Evolutionary conservation across 129 eudicot genomes (phyloP).

Genomic region (Artemisia tridentata): DNA sequence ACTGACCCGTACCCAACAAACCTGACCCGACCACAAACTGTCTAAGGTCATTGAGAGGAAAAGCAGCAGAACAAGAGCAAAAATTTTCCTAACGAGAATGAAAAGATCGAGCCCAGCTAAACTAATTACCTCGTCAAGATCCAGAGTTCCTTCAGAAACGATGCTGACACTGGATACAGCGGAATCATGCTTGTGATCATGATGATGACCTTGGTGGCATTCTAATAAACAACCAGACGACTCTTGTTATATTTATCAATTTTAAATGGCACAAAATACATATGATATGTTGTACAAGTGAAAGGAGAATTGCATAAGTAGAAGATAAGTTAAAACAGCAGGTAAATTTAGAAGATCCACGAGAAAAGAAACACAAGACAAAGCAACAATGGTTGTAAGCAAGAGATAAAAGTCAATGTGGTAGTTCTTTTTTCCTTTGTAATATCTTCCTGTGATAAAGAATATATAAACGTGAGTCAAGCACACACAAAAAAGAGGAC

Average conservation of each 20-base stretch:
- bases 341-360: neutral
- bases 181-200: slow-evolving; percentile 86
- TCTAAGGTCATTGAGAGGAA: too few species aligned
- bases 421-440: neutral
- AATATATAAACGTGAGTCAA: slow-evolving; percentile 6
- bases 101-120: neutral
- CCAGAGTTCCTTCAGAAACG: slow-evolving; percentile 90
- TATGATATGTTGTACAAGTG: neutral
- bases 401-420: neutral
- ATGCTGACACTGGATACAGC: slow-evolving; percentile 92
- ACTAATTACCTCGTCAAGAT: slow-evolving; percentile 80
- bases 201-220: slow-evolving; percentile 68
- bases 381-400: neutral
- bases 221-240: slow-evolving; percentile 29
- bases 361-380: neutral
- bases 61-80: slow-evolving; percentile 1
- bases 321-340: neutral
- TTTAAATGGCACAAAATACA: neutral
- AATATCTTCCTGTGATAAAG: neutral
- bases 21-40: too few species aligned
- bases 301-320: neutral
- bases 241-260: too few species aligned
- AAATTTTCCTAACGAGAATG: neutral
- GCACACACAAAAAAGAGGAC: neutral
- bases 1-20: too few species aligned